Base-by-base conservation (phyloP, 2,329 filamentous ascomycete species). In the Fusarium vanettenii region DNA sequence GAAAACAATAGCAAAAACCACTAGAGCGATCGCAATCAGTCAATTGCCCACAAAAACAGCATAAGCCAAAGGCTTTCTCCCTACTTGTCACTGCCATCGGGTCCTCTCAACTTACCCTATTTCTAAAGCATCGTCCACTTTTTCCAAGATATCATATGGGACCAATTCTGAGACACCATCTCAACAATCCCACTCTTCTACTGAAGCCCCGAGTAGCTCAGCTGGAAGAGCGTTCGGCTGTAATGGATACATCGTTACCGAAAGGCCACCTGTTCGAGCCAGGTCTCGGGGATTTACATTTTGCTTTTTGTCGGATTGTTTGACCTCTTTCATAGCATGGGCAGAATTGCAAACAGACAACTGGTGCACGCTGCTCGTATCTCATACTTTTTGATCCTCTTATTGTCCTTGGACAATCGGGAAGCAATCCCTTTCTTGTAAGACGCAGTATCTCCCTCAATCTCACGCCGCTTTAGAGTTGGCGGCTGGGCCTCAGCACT, bases 221-320 rank as follows among this genome's bases (percentile, higher is more conserved):
- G 76, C 72, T 78, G 76, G 76, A 78, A 78, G 75, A 77, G 75
- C 75, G 75, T 77, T 76, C 71, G 75, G 64, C 75, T 77, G 75
- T 77, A 77, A 77, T 60, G 48, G 69, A 50, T 41, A 39, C 43
- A 29, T 66, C 41, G 68, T 66, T 60, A 77, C 66, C 75, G 71
- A 74, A 77, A 77, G 75, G 75, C 74, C 75, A 76, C 75, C 72
- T 77, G 69, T 75, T 77, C 73, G 75, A 77, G 69, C 75, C 75
- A 76, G 75, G 75, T 77, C 69, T 77, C 64, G 76, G 76, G 76
- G 75, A 78, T 71, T 64, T 13, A 29, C 14, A 60, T 77, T 77
- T 77, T 70, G 61, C 33, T 7, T 16, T 64, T 41, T 31, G 33
- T 33, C 11, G 20, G 4, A n/a, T 52, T 37, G 25, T 27, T 27